Evolutionary conservation across 768 basidiomycete genomes (phyloP).

Genomic region (Phylloporus rhodoxanthus): DNA sequence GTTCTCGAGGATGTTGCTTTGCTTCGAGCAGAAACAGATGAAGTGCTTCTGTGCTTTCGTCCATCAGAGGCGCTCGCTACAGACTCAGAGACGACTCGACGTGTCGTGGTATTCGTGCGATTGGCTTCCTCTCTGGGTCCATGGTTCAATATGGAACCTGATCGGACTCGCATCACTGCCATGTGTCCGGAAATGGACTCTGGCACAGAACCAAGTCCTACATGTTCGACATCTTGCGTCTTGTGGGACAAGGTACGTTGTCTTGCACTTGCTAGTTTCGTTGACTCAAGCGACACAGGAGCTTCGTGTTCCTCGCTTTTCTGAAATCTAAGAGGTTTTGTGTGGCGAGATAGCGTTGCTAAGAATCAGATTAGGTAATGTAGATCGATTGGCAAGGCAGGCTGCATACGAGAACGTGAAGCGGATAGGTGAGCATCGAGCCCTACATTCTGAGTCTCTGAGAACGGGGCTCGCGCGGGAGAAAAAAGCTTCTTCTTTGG

Average conservation of each 20-base stretch:
- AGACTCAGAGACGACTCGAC: conserved; percentile 20
- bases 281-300: neutral
- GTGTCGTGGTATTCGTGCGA: conserved; percentile 1
- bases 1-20: conserved; percentile 9
- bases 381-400: neutral
- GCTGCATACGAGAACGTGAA: conserved; percentile 20
- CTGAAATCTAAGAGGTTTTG: conserved; percentile 13
- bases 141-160: conserved; percentile 9
- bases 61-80: conserved; percentile 1
- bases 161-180: conserved; percentile 17
- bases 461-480: conserved; percentile 19
- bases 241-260: conserved; percentile 9
- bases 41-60: conserved; percentile 2
- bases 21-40: neutral
- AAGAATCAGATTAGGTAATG: conserved; percentile 2
- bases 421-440: conserved; percentile 6
- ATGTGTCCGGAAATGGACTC: conserved; percentile 28
- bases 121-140: neutral
- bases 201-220: conserved; percentile 18
- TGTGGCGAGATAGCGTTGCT: conserved; percentile 10
- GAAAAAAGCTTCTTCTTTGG: conserved; percentile 23
- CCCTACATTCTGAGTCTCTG: conserved; percentile 18
- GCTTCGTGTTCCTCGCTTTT: conserved; percentile 3
- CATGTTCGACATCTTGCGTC: conserved; percentile 2
- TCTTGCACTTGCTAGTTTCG: conserved; percentile 1